phyloP scores from a whole-genome alignment of 345 rosid species.

The Euphorbia lathyris region DNA sequence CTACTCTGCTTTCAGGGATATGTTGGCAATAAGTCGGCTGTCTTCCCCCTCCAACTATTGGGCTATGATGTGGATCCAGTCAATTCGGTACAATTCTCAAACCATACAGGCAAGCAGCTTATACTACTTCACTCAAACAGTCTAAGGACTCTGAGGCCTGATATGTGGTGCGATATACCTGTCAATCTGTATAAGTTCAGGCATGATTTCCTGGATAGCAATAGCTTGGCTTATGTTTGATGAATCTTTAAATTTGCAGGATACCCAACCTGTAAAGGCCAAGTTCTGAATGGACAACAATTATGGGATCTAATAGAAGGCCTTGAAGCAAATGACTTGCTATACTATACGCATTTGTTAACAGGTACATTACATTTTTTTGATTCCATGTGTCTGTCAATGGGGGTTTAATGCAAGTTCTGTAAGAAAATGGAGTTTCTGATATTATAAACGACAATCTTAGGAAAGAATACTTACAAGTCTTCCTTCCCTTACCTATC shows the following conservation, averaged over 20 bases:
- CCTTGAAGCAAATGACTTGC: slow-evolving; percentile 74
- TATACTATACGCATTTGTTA: slow-evolving; percentile 85
- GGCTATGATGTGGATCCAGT: slow-evolving; percentile 98
- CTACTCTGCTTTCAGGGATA: slow-evolving; percentile 58
- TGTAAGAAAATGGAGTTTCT: neutral
- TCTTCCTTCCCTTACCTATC: too few relatives aligned
- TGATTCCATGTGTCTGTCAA: neutral
- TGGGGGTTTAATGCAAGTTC: neutral
- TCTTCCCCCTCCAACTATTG: slow-evolving; percentile 88
- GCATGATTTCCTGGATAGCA: slow-evolving; percentile 15
- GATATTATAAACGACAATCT: neutral
- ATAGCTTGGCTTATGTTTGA: slow-evolving; percentile 5
- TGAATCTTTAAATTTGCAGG: slow-evolving; percentile 43
- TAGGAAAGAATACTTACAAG: too few relatives aligned
- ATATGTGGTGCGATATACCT: slow-evolving; percentile 31
- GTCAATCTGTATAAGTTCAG: slow-evolving; percentile 34
- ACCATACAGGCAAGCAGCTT: slow-evolving; percentile 85
- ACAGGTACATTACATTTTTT: slow-evolving; percentile 46
- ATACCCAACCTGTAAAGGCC: slow-evolving; percentile 93
- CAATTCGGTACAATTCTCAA: slow-evolving; percentile 95
- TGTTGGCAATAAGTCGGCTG: slow-evolving; percentile 97
- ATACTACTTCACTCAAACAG: slow-evolving; percentile 29
- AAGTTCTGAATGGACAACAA: slow-evolving; percentile 86
- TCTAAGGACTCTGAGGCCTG: slow-evolving; percentile 38
- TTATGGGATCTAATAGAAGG: slow-evolving; percentile 88